Evolutionary conservation across 176 grass and related monocot species (phyloP), one percentile per base, ranked within the genome.

Genomic region (Areca catechu): DNA sequence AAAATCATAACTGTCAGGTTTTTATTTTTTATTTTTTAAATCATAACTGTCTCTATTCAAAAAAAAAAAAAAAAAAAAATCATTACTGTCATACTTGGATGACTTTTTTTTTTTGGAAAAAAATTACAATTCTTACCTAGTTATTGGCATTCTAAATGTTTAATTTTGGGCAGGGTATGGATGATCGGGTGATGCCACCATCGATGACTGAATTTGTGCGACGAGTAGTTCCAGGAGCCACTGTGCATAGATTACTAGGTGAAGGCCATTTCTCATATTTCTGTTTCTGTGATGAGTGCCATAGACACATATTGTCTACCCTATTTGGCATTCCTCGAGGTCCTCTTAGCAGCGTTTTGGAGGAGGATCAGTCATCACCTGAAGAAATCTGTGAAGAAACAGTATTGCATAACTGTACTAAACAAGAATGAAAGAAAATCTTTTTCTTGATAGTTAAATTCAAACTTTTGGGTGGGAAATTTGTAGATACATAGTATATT

Each of bases 191-290:
- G 61, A 87, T 98, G 27, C 88, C 93, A 3, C 84, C 87, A 1
- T 72, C 78, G 29, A 75, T 85, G 73, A 79, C 84, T 0, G 84
- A 88, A 60, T 98, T 77, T 61, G 78, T 78, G 20, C 56, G 87
- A 37, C 72, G 93, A 53, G 25, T 88, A 56, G 72, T 98, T 63
- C 87, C 87, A 16, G 80, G 87, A 60, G 87, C 93, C 37, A 88
- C 87, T 3, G 80, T 98, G 47, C 87, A 98, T 71, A 83, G 63
- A 47, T 62, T 98, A 53, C 80, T 82, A 0, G 84, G 77, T 0
- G 87, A 98, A 80, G 87, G 93, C 59, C 93, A 98, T 54, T 92
- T 91, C 74, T 98, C 93, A 4, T 98, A 92, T 73, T 98, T 97
- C 71, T 88, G 81, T 50, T 97, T 91, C 57, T 97, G 87, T 21